Conservation (phyloP, 2,329 filamentous ascomycete genomes). For the Bipolaris victoriae region DNA sequence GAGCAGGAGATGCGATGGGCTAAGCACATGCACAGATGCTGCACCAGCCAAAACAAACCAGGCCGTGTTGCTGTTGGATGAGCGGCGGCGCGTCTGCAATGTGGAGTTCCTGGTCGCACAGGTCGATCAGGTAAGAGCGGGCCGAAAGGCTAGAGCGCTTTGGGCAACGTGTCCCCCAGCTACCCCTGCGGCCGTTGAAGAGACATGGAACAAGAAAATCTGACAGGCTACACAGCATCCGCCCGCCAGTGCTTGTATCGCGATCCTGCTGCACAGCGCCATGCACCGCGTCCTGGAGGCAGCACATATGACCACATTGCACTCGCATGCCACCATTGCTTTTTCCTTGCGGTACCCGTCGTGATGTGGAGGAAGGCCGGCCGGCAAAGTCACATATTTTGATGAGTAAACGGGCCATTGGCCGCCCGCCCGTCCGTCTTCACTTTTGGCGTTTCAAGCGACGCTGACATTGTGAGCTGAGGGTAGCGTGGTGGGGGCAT, state of each 20-base stretch:
- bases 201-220: slow-evolving; percentile 31
- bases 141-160: slow-evolving; percentile 34
- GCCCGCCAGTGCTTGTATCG: slow-evolving; percentile 29
- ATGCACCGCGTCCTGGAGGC: slow-evolving; percentile 16
- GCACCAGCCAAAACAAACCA: slow-evolving; percentile 16
- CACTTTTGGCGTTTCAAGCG: slow-evolving; percentile 1
- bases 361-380: slow-evolving; percentile 16
- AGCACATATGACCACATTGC: slow-evolving; percentile 28
- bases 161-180: slow-evolving; percentile 17
- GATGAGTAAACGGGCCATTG: slow-evolving; percentile 12
- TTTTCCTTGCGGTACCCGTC: slow-evolving; percentile 7
- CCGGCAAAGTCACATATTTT: slow-evolving; percentile 9
- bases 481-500: slow-evolving; percentile 2
- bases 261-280: slow-evolving; percentile 18
- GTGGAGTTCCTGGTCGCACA: slow-evolving; percentile 26
- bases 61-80: slow-evolving; percentile 21
- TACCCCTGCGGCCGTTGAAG: slow-evolving; percentile 37
- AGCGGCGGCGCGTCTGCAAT: slow-evolving; percentile 18
- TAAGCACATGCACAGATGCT: slow-evolving; percentile 4
- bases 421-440: not conserved
- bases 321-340: slow-evolving; percentile 12
- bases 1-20: slow-evolving; percentile 6
- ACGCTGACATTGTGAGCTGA: slow-evolving; percentile 8
- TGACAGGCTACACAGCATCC: slow-evolving; percentile 41
- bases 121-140: slow-evolving; percentile 35